Conservation (phyloP, 257 asterid genomes). For the Solanum dulcamara region DNA sequence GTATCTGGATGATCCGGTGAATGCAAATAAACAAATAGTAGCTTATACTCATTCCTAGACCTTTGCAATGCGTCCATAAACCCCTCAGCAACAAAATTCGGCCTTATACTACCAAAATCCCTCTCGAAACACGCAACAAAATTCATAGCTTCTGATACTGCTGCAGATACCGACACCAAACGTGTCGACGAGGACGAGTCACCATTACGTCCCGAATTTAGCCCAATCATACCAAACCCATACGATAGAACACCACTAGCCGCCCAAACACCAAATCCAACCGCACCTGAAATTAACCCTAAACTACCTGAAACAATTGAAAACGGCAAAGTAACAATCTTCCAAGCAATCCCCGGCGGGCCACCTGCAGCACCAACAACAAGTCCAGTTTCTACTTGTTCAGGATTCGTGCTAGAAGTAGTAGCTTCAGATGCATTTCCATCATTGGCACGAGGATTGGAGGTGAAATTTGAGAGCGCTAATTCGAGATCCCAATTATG, state of each 20-base stretch:
- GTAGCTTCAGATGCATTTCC: constrained; percentile 1
- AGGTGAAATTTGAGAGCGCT: constrained; percentile 69
- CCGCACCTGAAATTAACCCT: constrained; percentile 68
- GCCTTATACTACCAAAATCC: constrained; percentile 55
- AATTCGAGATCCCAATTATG: constrained; percentile 90
- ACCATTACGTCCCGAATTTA: constrained; percentile 26
- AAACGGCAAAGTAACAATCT: constrained; percentile 64
- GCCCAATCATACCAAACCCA: constrained; percentile 62
- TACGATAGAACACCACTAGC: constrained; percentile 76
- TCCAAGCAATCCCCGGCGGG: constrained; percentile 81
- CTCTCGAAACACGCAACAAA: constrained; percentile 59
- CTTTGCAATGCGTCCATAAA: constrained; percentile 95
- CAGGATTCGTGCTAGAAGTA: background rate
- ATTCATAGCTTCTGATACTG: constrained; percentile 59
- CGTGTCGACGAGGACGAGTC: constrained; percentile 19
- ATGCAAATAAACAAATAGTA: constrained; percentile 89
- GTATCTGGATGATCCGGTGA: constrained; percentile 95
- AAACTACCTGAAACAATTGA: constrained; percentile 76
- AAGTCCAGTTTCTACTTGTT: constrained; percentile 23
- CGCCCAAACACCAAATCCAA: constrained; percentile 86
- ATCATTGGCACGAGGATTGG: constrained; percentile 5
- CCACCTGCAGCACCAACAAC: constrained; percentile 32
- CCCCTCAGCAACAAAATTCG: constrained; percentile 67
- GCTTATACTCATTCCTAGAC: constrained; percentile 76
- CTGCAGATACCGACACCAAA: constrained; percentile 47